Conservation (phyloP, 2,329 filamentous ascomycete genomes). For the Trichoderma oligosporum region DNA sequence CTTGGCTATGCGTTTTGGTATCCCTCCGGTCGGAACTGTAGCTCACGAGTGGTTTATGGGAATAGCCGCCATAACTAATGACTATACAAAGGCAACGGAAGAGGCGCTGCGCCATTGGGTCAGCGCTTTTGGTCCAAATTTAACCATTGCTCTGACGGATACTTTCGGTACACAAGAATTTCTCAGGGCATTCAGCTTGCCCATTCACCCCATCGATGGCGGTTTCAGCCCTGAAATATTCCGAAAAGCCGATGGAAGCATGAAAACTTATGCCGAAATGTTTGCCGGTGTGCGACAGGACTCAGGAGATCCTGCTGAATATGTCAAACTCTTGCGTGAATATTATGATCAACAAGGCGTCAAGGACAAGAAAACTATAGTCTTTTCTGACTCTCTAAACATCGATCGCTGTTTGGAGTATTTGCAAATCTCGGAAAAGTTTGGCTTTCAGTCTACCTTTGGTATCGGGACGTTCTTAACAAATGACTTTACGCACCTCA, state of each 20-base stretch:
- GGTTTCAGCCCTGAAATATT: conserved; percentile 42
- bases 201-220: conserved; percentile 46
- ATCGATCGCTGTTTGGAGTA: conserved; percentile 89
- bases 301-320: conserved; percentile 78
- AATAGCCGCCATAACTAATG: conserved; percentile 81
- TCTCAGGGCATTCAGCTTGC: conserved; percentile 74
- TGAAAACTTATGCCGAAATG: conserved; percentile 70
- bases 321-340: conserved; percentile 70
- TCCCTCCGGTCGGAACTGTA: conserved; percentile 79
- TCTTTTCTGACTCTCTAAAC: conserved; percentile 94
- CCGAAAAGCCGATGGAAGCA: conserved; percentile 37
- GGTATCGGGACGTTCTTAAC: conserved; percentile 95
- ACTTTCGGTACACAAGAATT: conserved; percentile 94
- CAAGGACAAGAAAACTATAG: conserved; percentile 77
- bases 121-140: conserved; percentile 78
- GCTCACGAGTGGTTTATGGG: conserved; percentile 99
- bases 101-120: conserved; percentile 84
- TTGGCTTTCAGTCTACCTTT: conserved; percentile 81
- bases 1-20: conserved; percentile 86
- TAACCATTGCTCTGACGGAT: conserved; percentile 88
- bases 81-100: conserved; percentile 83
- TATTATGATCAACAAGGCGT: conserved; percentile 79
- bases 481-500: conserved; percentile 79
- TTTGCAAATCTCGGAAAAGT: conserved; percentile 74
- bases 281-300: conserved; percentile 87